Evolutionary conservation across 1,284 basidiomycete species (phyloP), one percentile per base, ranked within the genome.

Genomic region (Apiotrichum sp.): DNA sequence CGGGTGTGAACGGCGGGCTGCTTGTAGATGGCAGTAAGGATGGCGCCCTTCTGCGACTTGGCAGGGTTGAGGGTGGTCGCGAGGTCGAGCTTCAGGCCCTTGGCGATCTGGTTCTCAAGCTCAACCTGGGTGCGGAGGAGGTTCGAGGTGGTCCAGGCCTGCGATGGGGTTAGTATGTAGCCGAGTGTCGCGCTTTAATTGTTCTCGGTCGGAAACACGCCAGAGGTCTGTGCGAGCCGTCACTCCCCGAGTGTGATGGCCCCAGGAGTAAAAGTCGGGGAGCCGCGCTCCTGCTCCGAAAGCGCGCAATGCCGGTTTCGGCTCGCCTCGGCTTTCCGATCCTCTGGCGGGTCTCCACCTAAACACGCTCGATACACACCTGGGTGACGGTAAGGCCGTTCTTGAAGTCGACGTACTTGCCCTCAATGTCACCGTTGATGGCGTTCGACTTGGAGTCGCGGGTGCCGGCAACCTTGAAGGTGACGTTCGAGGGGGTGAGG

Each of bases 61-160:
- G 75, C 84, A 56, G 96, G 93, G 69, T 87, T 81, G 66, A 98
- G 83, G 56, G 86, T 84, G 65, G 91, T 87, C 73, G 82, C 83
- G 60, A 97, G 78, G 78, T 98, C 95, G 71, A 98, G 82, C 83
- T 98, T 98, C 79, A 98, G 85, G 66, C 93, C 95, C 80, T 93
- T 91, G 70, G 93, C 92, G 73, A 98, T 86, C 80, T 93, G 88
- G 84, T 97, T 95, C 80, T 98, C 93, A 72, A 98, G 82, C 83
- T 98, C 96, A 65, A 98, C 79, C 78, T 89, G 86, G 70, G 88
- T 88, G 78, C 80, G 78, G 79, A 98, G 86, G 72, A 88, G 78
- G 81, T 97, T 96, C 76, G 85, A 77, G 71, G 93, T 96, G 58
- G 91, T 92, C 96, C 96, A 98, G 58, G 88, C 84, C 76, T 80